Conservation (phyloP, 2,329 filamentous ascomycete genomes). For the Coniochaeta ligniaria region DNA sequence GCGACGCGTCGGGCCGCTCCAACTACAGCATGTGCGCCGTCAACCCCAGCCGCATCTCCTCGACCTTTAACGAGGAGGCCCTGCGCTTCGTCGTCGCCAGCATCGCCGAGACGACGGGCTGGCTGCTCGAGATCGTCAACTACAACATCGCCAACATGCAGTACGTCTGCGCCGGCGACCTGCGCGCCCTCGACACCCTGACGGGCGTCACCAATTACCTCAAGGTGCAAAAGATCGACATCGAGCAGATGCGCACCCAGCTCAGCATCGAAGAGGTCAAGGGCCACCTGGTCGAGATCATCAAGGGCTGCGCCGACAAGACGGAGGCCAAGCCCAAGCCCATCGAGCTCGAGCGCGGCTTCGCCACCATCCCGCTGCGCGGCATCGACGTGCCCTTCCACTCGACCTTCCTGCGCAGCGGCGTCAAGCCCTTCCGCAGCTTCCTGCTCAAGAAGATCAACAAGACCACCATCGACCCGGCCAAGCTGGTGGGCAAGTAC, state of each 20-base stretch:
- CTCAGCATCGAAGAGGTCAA: constrained; percentile 87
- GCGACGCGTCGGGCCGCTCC: constrained; percentile 83
- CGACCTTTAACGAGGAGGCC: constrained; percentile 97
- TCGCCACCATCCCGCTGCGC: constrained; percentile 91
- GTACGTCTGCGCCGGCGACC: constrained; percentile 65
- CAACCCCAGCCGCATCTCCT: constrained; percentile 95
- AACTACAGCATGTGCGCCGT: constrained; percentile 99
- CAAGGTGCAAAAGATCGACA: constrained; percentile 95
- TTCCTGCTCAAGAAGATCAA: constrained; percentile 99
- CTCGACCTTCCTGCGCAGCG: constrained; percentile 93
- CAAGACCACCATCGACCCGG: constrained; percentile 96
- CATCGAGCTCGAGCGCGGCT: constrained; percentile 85
- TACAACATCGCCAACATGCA: constrained; percentile 77
- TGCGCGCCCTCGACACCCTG: constrained; percentile 63
- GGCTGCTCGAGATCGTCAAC: constrained; percentile 98
- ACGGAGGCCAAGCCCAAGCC: constrained; percentile 85
- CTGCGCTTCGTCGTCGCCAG: constrained; percentile 95
- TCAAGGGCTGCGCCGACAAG: constrained; percentile 77
- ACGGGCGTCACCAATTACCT: constrained; percentile 87
- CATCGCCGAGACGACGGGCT: constrained; percentile 86
- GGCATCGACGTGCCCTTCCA: constrained; percentile 99
- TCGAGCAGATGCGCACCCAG: constrained; percentile 83
- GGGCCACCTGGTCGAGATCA: constrained; percentile 82
- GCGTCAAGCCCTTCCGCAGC: constrained; percentile 96
- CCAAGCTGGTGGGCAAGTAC: constrained; percentile 96